Conservation (phyloP, 805 yeast species). For the Jamesozyma gamospora region DNA sequence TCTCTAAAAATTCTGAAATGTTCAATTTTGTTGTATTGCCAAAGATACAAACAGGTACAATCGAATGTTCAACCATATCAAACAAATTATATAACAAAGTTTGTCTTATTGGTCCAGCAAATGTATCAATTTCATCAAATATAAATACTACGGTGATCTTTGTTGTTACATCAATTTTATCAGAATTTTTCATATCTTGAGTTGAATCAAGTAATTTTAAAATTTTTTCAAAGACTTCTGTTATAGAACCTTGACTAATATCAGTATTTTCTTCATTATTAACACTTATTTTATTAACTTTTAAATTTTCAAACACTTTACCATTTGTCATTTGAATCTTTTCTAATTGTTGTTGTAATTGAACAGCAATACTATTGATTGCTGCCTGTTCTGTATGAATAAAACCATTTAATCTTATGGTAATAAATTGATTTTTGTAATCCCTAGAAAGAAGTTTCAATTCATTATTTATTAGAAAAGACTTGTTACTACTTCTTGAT, state of each 20-base stretch:
- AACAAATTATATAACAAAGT: constrained; percentile 79
- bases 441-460: constrained; percentile 34
- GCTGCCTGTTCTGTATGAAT: constrained; percentile 70
- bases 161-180: constrained; percentile 12
- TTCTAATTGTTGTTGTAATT: constrained; percentile 46
- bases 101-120: constrained; percentile 64
- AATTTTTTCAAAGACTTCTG: constrained; percentile 52
- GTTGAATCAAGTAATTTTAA: constrained; percentile 40
- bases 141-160: constrained; percentile 59
- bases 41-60: constrained; percentile 67
- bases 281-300: constrained; percentile 4
- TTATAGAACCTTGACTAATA: constrained; percentile 44
- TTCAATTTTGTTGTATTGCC: constrained; percentile 72
- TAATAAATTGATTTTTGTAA: constrained; percentile 44
- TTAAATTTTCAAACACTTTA: constrained; percentile 2
- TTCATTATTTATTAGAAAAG: constrained; percentile 50
- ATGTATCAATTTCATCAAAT: constrained; percentile 78
- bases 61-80: constrained; percentile 67
- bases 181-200: constrained; percentile 3
- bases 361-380: constrained; percentile 75
- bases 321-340: constrained; percentile 19
- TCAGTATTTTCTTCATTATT: constrained; percentile 13
- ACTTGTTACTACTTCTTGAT: constrained; percentile 70
- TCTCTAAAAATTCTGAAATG: constrained; percentile 73
- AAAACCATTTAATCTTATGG: constrained; percentile 57